Percentiles rank a stretch among this genome's conserved stretches.
These are phyloP conservation scores for Chrysosporium keratinophilum DNA, from an alignment of 2,329 filamentous ascomycete genomes.

Conservation along the genomic window DNA sequence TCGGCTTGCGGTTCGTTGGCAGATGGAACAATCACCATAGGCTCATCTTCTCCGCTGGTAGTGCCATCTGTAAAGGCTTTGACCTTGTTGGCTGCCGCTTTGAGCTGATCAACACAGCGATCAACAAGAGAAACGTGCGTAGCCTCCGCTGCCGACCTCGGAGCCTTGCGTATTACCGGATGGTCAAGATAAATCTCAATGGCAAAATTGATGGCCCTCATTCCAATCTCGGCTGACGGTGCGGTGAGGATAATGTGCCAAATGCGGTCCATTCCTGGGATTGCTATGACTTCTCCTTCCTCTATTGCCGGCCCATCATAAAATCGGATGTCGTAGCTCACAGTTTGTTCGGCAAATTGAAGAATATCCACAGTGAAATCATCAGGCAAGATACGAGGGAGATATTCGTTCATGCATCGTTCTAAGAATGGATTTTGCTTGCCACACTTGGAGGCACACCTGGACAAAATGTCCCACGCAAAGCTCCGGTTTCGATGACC, in stretches of 20 bases:
- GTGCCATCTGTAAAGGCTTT: constrained; percentile 40
- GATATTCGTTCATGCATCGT: constrained; percentile 35
- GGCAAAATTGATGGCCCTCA: constrained; percentile 57
- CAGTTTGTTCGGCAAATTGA: constrained; percentile 34
- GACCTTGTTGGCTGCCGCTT: constrained; percentile 50
- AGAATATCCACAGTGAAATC: constrained; percentile 33
- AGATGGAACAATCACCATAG: constrained; percentile 43
- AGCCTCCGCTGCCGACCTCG: constrained; percentile 40
- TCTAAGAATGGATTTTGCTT: constrained; percentile 34
- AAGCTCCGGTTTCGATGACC: constrained; percentile 51
- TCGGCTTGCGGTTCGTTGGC: constrained; percentile 44
- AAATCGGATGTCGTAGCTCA: constrained; percentile 47
- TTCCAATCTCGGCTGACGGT: constrained; percentile 54
- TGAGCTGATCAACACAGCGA: constrained; percentile 61
- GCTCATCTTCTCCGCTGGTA: constrained; percentile 41
- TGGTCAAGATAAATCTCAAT: constrained; percentile 62
- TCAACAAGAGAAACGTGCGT: constrained; percentile 62
- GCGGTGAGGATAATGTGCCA: constrained; percentile 72
- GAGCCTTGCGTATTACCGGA: constrained; percentile 32
- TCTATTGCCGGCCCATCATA: constrained; percentile 39
- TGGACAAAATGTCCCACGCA: constrained; percentile 59
- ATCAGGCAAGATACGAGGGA: constrained; percentile 31
- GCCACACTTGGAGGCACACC: constrained; percentile 22
- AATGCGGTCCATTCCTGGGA: constrained; percentile 55
- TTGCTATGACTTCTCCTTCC: constrained; percentile 34